Evolutionary conservation across 805 yeast genomes (phyloP).

Genomic region (Priceomyces castillae): DNA sequence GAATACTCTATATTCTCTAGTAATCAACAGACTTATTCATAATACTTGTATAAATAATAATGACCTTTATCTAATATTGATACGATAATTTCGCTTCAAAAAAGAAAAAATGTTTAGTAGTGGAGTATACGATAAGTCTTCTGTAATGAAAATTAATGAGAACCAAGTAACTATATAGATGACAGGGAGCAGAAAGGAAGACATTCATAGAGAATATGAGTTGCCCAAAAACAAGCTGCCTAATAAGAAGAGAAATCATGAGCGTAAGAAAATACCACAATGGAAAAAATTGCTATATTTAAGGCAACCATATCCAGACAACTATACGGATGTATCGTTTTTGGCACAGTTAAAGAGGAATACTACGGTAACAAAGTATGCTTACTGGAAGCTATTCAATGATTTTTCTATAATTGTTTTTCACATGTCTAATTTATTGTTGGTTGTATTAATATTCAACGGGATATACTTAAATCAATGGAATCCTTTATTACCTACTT

Average conservation of each 20-base stretch:
- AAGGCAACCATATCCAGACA: slow-evolving; percentile 85
- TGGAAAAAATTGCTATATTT: slow-evolving; percentile 90
- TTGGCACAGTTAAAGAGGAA: slow-evolving; percentile 77
- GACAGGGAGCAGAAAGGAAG: background rate
- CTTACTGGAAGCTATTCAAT: slow-evolving; percentile 59
- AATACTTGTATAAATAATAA: too few species aligned
- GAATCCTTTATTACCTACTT: slow-evolving; percentile 48
- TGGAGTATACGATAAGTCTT: too few species aligned
- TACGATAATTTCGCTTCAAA: too few species aligned
- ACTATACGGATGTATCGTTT: slow-evolving; percentile 80
- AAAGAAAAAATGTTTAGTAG: too few species aligned
- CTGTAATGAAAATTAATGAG: too few species aligned
- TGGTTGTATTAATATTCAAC: slow-evolving; percentile 66
- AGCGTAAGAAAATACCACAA: slow-evolving; percentile 22
- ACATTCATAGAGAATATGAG: background rate
- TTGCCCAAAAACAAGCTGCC: background rate
- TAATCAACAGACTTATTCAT: too few species aligned
- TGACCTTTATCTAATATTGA: too few species aligned
- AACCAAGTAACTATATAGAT: background rate
- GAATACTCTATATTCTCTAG: too few species aligned
- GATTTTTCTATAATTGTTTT: slow-evolving; percentile 68
- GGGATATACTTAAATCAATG: slow-evolving; percentile 52
- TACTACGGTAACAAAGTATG: slow-evolving; percentile 66
- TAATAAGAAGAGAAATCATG: background rate
- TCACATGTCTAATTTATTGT: slow-evolving; percentile 61